phyloP scores from a whole-genome alignment of 1,139 yeast genomes.

The Kodamaea derodonti region DNA sequence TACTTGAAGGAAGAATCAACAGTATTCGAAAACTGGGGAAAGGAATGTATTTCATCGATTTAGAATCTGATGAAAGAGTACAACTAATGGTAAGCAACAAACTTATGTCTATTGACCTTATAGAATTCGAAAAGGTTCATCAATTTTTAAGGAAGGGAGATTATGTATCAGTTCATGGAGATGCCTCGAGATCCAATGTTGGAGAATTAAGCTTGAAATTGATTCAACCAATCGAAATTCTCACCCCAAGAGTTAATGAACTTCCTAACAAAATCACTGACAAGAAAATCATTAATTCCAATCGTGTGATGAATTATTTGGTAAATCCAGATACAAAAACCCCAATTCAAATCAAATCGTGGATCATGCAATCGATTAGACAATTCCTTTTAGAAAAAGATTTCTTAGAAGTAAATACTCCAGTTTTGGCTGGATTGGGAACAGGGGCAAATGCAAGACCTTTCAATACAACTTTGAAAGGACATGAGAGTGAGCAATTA shows the following conservation, averaged over 20 bases:
- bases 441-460: conserved; percentile 94
- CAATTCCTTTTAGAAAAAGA: conserved; percentile 49
- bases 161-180: conserved; percentile 58
- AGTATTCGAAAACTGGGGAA: conserved; percentile 62
- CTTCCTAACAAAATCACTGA: conserved; percentile 63
- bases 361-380: conserved; percentile 53
- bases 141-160: conserved; percentile 66
- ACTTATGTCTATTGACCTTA: conserved; percentile 36
- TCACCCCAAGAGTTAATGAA: conserved; percentile 62
- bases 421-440: conserved; percentile 64
- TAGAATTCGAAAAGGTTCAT: conserved; percentile 45
- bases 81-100: conserved; percentile 62
- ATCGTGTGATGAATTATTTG: conserved; percentile 72
- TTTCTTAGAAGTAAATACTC: conserved; percentile 86
- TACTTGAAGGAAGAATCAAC: conserved; percentile 53
- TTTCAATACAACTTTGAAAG: conserved; percentile 56
- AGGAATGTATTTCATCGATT: conserved; percentile 63
- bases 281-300: conserved; percentile 54
- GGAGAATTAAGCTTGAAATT: conserved; percentile 77
- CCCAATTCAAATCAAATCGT: conserved; percentile 51
- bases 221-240: conserved; percentile 41
- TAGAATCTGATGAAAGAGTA: conserved; percentile 49
- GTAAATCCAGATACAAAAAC: conserved; percentile 46
- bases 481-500: conserved; percentile 32
- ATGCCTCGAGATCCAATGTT: conserved; percentile 68